Conservation (phyloP, 805 yeast genomes). For the Nematodospora valgi region DNA sequence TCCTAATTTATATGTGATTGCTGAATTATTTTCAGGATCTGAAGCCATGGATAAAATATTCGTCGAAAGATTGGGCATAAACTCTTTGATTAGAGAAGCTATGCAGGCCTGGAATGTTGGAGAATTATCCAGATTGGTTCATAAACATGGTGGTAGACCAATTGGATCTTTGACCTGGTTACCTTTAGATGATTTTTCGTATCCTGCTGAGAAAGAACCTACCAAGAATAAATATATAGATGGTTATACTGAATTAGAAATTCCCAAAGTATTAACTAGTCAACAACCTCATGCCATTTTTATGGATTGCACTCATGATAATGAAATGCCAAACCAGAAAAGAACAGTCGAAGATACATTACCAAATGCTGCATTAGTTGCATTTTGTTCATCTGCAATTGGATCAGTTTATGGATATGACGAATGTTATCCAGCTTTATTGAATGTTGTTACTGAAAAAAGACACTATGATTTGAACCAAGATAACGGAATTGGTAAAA, state of each 20-base stretch:
- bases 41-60: conserved; percentile 86
- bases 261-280: conserved; percentile 62
- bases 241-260: conserved; percentile 58
- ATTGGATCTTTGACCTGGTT: conserved; percentile 86
- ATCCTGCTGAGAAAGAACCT: conserved; percentile 52
- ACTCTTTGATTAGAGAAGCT: conserved; percentile 89
- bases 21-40: conserved; percentile 91
- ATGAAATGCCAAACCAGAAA: conserved; percentile 83
- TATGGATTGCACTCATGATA: conserved; percentile 98
- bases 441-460: conserved; percentile 77
- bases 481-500: conserved; percentile 64
- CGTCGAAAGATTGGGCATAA: conserved; percentile 87
- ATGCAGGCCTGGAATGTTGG: conserved; percentile 93
- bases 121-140: conserved; percentile 82
- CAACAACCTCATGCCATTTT: conserved; percentile 89
- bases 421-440: conserved; percentile 78
- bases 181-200: conserved; percentile 71
- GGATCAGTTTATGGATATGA: conserved; percentile 95
- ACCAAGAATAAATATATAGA: conserved; percentile 19
- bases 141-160: conserved; percentile 92
- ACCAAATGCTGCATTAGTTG: conserved; percentile 91
- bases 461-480: conserved; percentile 54
- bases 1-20: conserved; percentile 87
- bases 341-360: conserved; percentile 92
- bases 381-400: conserved; percentile 88